Conservation (phyloP, 768 basidiomycete species). For the Hydnum rufescens region DNA sequence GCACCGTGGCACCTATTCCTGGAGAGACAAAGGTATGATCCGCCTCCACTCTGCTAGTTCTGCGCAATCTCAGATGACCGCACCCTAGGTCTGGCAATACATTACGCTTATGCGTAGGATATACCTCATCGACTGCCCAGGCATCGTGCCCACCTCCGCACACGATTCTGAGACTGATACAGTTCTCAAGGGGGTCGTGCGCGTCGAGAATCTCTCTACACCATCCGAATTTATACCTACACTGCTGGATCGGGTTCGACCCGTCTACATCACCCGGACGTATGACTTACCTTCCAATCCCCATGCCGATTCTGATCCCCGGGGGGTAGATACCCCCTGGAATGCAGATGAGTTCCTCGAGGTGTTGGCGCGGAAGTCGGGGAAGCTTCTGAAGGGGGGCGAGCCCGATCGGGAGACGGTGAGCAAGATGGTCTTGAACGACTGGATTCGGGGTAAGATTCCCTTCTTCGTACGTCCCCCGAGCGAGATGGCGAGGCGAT, state of each 20-base stretch:
- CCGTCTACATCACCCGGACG: constrained; percentile 23
- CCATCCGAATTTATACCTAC: constrained; percentile 84
- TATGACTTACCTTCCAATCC: constrained; percentile 29
- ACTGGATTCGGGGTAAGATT: constrained; percentile 94
- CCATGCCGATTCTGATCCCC: constrained; percentile 25
- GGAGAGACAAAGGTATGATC: constrained; percentile 99
- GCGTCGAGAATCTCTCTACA: constrained; percentile 82
- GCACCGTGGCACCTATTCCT: constrained; percentile 87
- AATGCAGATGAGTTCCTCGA: constrained; percentile 63
- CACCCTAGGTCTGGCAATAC: constrained; percentile 99
- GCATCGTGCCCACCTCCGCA: constrained; percentile 87
- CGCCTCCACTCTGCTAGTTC: background rate
- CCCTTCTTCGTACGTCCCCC: constrained; percentile 93
- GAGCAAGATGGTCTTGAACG: constrained; percentile 84
- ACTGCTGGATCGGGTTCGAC: constrained; percentile 80
- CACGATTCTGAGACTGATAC: constrained; percentile 77
- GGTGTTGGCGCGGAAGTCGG: constrained; percentile 74
- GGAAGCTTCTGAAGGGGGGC: constrained; percentile 80
- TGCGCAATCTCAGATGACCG: constrained; percentile 12
- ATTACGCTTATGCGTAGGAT: constrained; percentile 91
- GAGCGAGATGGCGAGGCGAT: constrained; percentile 33
- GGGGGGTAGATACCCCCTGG: constrained; percentile 24
- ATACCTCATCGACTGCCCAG: constrained; percentile 98
- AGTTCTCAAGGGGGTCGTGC: constrained; percentile 90
- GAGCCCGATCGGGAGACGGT: constrained; percentile 86